phyloP scores from a whole-genome alignment of 2,329 filamentous ascomycete species.

The Cercospora sojina region DNA sequence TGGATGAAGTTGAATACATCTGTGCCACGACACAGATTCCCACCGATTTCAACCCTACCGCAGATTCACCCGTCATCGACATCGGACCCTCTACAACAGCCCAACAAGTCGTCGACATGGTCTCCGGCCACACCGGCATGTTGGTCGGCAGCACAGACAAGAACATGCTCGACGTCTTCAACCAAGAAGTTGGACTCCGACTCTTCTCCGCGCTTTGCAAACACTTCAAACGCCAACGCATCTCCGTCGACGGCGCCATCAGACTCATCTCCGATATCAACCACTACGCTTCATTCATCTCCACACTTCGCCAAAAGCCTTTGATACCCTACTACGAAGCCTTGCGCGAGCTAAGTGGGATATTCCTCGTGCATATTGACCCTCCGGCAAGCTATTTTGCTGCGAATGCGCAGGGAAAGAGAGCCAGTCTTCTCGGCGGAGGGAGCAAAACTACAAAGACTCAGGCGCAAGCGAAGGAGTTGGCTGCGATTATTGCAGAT shows the following conservation, averaged over 20 bases:
- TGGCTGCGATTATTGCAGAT: constrained; percentile 93
- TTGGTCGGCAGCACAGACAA: constrained; percentile 94
- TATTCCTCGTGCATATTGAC: constrained; percentile 76
- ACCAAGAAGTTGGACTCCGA: constrained; percentile 91
- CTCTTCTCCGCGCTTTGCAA: constrained; percentile 93
- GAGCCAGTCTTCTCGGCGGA: constrained; percentile 28
- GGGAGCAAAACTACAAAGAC: constrained; percentile 41
- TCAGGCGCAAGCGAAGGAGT: constrained; percentile 81
- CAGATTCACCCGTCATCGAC: constrained; percentile 46
- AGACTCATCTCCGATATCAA: constrained; percentile 97
- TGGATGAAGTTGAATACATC: constrained; percentile 96
- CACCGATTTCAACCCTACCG: constrained; percentile 82
- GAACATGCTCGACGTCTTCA: constrained; percentile 97
- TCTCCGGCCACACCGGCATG: constrained; percentile 88
- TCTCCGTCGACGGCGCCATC: constrained; percentile 85
- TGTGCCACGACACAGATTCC: constrained; percentile 83
- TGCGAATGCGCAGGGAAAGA: constrained; percentile 25
- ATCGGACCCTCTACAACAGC: constrained; percentile 79
- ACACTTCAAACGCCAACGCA: constrained; percentile 91
- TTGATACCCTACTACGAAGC: constrained; percentile 88
- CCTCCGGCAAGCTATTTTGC: constrained; percentile 33
- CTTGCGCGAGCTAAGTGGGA: constrained; percentile 86
- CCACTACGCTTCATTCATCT: constrained; percentile 82
- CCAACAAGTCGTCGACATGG: constrained; percentile 75
- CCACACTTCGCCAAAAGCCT: constrained; percentile 76